A percentile compares a stretch with the other conserved stretches of the same genome.
These are phyloP conservation scores for Fusarium phyllophilum DNA, from an alignment of 2,329 filamentous ascomycete species.

Conservation along the genomic window DNA sequence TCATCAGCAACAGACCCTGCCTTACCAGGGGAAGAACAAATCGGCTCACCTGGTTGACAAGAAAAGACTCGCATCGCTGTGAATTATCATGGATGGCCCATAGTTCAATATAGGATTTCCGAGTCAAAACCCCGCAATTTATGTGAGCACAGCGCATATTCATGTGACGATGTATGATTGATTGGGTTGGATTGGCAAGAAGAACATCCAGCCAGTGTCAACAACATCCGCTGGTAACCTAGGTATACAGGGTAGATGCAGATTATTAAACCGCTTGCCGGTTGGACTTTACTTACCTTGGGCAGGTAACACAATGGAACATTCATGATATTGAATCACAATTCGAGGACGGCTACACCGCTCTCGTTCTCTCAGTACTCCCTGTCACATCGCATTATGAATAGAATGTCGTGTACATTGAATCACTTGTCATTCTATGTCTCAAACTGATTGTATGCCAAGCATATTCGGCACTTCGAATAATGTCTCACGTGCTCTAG, in stretches of 20 bases:
- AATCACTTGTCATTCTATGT: not conserved
- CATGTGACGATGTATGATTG: not conserved
- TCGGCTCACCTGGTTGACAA: not conserved
- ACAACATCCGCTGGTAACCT: not conserved
- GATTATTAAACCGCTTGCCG: not conserved
- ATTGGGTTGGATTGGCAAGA: not conserved
- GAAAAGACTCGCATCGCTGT: not conserved
- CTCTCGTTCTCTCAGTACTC: not conserved
- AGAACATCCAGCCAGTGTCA: not conserved
- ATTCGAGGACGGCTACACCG: not conserved
- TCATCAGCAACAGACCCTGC: not conserved
- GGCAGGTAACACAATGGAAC: not conserved
- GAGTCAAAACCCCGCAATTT: constrained; percentile 7
- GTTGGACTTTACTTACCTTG: not conserved
- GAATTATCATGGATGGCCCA: constrained; percentile 4
- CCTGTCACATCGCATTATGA: not conserved
- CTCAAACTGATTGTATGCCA: not conserved
- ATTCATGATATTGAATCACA: not conserved
- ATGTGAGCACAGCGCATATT: constrained; percentile 10
- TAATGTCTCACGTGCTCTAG: constrained; percentile 5
- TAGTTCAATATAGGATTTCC: not conserved
- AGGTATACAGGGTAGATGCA: constrained; percentile 7
- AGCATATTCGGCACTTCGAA: not conserved
- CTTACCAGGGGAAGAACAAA: not conserved
- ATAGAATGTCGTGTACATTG: not conserved